Evolutionary conservation across 225 moss, liverwort and hornwort species (phyloP).

Genomic region (Thuidium tamariscinum): DNA sequence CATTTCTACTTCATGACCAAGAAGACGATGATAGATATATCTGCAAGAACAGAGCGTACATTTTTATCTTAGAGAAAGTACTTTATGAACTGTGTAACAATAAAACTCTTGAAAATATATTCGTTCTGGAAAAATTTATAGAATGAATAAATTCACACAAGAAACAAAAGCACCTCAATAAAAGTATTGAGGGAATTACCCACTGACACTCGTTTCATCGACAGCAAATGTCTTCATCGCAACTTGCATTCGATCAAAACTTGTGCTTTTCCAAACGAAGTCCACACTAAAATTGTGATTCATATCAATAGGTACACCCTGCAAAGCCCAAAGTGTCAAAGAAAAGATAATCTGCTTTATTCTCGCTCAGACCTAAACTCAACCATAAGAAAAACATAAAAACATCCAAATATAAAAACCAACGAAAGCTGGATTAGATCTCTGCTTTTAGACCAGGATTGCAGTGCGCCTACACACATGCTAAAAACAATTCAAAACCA

Average conservation of each 20-base stretch:
- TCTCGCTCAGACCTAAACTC: background rate
- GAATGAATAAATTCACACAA: background rate
- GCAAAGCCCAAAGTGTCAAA: background rate
- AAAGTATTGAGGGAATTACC: constrained; percentile 28
- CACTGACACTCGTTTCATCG: constrained; percentile 98
- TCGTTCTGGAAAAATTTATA: background rate
- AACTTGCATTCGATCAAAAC: constrained; percentile 98
- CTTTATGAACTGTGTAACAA: background rate
- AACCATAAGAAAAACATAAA: background rate
- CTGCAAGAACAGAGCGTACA: constrained; percentile 14
- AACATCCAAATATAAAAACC: background rate
- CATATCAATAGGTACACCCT: constrained; percentile 95
- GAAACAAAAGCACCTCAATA: background rate
- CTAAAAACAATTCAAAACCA: background rate
- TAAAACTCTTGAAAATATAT: background rate
- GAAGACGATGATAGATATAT: constrained; percentile 92
- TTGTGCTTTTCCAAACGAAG: constrained; percentile 99
- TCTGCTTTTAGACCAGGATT: background rate
- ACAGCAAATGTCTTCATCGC: constrained; percentile 99
- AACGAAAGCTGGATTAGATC: background rate
- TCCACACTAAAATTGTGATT: constrained; percentile 98
- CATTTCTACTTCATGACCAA: constrained; percentile 86
- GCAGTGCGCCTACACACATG: background rate
- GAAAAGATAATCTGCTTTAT: background rate
- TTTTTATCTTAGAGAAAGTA: background rate